A percentile compares a stretch with the other conserved stretches of the same genome.
These are phyloP conservation scores for Hibiscus syriacus DNA, from an alignment of 345 rosid species.

Conservation along the genomic window DNA sequence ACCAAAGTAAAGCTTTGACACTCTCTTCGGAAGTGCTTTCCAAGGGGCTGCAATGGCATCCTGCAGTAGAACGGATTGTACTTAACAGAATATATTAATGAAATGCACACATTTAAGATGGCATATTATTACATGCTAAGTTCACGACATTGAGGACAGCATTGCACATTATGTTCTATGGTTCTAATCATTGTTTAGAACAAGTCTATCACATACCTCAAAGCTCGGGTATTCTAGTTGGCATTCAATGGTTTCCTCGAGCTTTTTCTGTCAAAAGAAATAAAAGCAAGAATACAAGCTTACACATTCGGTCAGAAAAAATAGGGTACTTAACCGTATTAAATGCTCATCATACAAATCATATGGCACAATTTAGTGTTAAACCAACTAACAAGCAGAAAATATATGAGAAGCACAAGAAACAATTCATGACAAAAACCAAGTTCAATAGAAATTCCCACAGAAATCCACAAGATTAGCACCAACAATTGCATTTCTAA, in stretches of 20 bases:
- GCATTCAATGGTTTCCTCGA: slow-evolving; percentile 53
- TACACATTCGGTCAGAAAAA: neutral
- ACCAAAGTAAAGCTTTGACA: slow-evolving; percentile 71
- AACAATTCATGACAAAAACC: neutral
- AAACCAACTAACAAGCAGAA: neutral
- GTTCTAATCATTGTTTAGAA: neutral
- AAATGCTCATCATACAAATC: neutral
- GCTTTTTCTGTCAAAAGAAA: slow-evolving; percentile 50
- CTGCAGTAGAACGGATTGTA: slow-evolving; percentile 25
- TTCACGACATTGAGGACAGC: neutral
- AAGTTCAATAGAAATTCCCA: neutral
- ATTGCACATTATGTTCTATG: neutral
- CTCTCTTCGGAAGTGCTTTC: slow-evolving; percentile 59
- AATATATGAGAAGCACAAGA: neutral
- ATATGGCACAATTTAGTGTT: neutral
- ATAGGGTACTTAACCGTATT: neutral
- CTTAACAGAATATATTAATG: neutral
- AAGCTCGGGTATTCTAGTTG: slow-evolving; percentile 63
- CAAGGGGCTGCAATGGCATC: slow-evolving; percentile 79
- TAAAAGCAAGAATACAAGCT: neutral
- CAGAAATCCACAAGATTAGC: neutral
- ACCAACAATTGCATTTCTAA: neutral
- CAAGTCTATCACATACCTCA: slow-evolving; percentile 39
- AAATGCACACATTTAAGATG: neutral
- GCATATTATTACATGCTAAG: too few relatives aligned